Evolutionary conservation across 1,284 basidiomycete genomes (phyloP).

Genomic region (Tilletia indica): DNA sequence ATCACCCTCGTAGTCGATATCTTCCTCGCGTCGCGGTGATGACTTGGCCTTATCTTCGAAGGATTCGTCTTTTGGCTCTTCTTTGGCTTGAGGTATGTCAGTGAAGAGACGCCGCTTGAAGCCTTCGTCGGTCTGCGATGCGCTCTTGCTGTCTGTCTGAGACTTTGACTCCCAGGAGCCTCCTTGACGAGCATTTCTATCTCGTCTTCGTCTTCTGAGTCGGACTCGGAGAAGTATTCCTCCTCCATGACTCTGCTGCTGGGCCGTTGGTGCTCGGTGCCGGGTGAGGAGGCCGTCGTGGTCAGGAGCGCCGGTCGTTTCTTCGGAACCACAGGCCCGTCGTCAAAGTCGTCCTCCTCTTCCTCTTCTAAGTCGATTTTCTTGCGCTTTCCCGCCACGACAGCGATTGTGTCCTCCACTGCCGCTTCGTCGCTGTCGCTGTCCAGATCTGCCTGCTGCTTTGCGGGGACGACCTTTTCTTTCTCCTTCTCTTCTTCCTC

Average conservation of each 20-base stretch:
- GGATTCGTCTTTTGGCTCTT: not conserved
- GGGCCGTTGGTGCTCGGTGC: not conserved
- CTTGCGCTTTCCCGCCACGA: slow-evolving; percentile 1
- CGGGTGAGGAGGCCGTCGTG: slow-evolving; percentile 23
- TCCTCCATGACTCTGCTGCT: slow-evolving; percentile 13
- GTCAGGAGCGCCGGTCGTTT: slow-evolving; percentile 4
- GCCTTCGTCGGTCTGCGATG: too few relatives aligned
- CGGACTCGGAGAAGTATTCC: not conserved
- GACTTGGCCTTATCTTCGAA: too few relatives aligned
- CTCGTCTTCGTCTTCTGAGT: slow-evolving; percentile 16
- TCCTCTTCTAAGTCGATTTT: slow-evolving; percentile 23
- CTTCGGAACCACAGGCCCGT: not conserved
- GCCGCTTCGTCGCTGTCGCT: slow-evolving; percentile 18
- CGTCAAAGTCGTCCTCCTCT: slow-evolving; percentile 16
- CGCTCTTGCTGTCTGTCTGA: too few relatives aligned
- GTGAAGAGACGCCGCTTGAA: too few relatives aligned
- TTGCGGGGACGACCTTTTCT: not conserved
- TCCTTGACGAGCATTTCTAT: slow-evolving; percentile 3
- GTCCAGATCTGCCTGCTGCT: not conserved
- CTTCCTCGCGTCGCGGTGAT: not conserved
- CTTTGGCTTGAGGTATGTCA: not conserved
- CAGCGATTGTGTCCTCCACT: slow-evolving; percentile 17
- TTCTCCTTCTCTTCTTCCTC: slow-evolving; percentile 24
- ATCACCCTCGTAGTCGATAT: slow-evolving; percentile 14
- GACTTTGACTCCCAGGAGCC: not conserved